Percentiles rank a stretch among this genome's conserved stretches.
Evolutionary conservation across 257 asterid species (phyloP).

Genomic region (Prunella vulgaris): DNA sequence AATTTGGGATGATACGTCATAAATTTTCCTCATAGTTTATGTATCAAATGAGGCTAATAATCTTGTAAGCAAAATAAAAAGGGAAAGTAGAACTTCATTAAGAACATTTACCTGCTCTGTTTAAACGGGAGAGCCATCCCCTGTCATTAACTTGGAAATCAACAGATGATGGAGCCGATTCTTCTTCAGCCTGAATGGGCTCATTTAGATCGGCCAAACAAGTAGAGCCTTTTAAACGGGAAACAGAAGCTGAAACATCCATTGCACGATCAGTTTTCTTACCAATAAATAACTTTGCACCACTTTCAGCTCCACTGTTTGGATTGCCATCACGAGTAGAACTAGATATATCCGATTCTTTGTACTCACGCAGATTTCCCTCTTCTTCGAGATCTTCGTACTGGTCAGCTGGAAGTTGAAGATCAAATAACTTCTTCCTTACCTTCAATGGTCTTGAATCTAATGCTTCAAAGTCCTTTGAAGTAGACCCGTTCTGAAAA

Average conservation of each 20-base stretch:
- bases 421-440: conserved; percentile 83
- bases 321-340: conserved; percentile 30
- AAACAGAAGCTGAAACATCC: conserved; percentile 42
- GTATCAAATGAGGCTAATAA: background rate
- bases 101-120: conserved; percentile 46
- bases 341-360: conserved; percentile 29
- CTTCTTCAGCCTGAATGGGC: conserved; percentile 59
- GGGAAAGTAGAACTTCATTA: background rate
- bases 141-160: conserved; percentile 46
- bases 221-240: conserved; percentile 35
- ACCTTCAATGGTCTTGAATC: conserved; percentile 74
- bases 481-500: conserved; percentile 38
- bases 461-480: conserved; percentile 50
- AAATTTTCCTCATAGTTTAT: background rate
- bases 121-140: conserved; percentile 44
- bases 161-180: conserved; percentile 35
- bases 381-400: conserved; percentile 68
- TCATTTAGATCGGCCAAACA: conserved; percentile 82
- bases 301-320: conserved; percentile 20
- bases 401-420: conserved; percentile 84
- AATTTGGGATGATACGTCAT: background rate
- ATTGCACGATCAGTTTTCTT: conserved; percentile 3
- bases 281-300: conserved; percentile 16
- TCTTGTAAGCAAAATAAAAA: background rate
- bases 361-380: conserved; percentile 33